phyloP scores from a whole-genome alignment of 768 basidiomycete species.

The Lentinula boryana region DNA sequence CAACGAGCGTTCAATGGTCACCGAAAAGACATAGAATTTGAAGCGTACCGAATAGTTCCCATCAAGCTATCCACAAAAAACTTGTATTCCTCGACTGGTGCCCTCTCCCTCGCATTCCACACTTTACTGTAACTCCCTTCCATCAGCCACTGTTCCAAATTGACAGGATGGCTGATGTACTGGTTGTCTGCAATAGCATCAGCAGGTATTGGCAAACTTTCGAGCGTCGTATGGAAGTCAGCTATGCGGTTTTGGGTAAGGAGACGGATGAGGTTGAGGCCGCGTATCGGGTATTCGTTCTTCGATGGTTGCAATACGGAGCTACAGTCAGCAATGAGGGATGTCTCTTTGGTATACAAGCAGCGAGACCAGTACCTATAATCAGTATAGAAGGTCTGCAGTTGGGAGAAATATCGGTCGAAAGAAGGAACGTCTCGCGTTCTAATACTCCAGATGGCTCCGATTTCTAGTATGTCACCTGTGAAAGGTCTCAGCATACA shows the following conservation, averaged over 20 bases:
- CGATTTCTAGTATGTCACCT: slow-evolving; percentile 96
- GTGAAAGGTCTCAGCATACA: background rate
- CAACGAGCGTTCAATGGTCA: background rate
- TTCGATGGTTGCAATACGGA: slow-evolving; percentile 75
- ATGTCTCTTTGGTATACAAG: background rate
- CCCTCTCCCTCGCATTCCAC: slow-evolving; percentile 90
- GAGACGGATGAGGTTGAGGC: slow-evolving; percentile 90
- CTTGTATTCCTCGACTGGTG: slow-evolving; percentile 91
- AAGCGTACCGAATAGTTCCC: slow-evolving; percentile 81
- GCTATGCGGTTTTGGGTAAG: slow-evolving; percentile 95
- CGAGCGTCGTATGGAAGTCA: slow-evolving; percentile 94
- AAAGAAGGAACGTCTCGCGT: slow-evolving; percentile 87
- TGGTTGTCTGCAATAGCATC: slow-evolving; percentile 64
- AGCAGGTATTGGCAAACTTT: slow-evolving; percentile 72
- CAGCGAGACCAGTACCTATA: slow-evolving; percentile 43
- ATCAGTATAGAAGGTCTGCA: slow-evolving; percentile 87
- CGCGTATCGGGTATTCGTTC: slow-evolving; percentile 83
- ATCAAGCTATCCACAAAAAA: slow-evolving; percentile 91
- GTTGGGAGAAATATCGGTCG: slow-evolving; percentile 90
- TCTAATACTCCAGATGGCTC: slow-evolving; percentile 90
- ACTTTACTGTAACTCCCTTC: slow-evolving; percentile 98
- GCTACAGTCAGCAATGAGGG: slow-evolving; percentile 27
- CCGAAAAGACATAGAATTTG: slow-evolving; percentile 5
- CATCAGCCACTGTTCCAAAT: slow-evolving; percentile 97
- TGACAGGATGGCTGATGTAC: slow-evolving; percentile 79